These are phyloP conservation scores for Schizochytrium sp. DNA, from an alignment of 108 stramenopile species.

Conservation along the genomic window DNA sequence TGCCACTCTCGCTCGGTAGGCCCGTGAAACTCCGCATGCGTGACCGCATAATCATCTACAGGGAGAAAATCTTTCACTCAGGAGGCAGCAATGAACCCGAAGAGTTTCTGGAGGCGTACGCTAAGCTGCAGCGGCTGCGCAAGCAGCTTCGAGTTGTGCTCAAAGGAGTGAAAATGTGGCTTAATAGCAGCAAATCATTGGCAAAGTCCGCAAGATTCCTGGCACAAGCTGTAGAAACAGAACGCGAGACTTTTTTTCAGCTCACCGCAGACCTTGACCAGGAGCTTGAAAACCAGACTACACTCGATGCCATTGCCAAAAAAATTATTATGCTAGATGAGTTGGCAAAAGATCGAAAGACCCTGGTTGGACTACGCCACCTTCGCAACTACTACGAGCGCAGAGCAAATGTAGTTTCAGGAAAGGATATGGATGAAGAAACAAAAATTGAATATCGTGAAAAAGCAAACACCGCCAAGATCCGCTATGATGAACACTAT, in stretches of 20 bases:
- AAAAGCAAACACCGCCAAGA: conserved; percentile 1
- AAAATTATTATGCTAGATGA: conserved; percentile 25
- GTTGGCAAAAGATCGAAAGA: not conserved
- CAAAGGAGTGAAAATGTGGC: conserved; percentile 43
- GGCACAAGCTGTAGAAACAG: conserved; percentile 48
- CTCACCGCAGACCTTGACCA: conserved; percentile 1
- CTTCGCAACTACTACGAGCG: conserved; percentile 34
- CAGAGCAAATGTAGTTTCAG: conserved; percentile 4
- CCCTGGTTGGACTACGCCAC: conserved; percentile 9
- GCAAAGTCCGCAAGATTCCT: conserved; percentile 40
- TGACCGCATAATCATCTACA: not conserved
- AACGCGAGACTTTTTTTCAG: conserved; percentile 26
- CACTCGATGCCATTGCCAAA: conserved; percentile 16
- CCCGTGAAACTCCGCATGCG: conserved; percentile 1
- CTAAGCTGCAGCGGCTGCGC: conserved; percentile 56
- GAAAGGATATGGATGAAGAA: conserved; percentile 31
- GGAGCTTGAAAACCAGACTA: conserved; percentile 33
- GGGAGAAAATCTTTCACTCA: conserved; percentile 24
- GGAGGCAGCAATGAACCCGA: conserved; percentile 21
- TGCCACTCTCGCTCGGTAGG: not conserved
- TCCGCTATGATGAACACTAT: conserved; percentile 35
- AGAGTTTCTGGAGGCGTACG: conserved; percentile 41
- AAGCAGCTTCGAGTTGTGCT: conserved; percentile 26
- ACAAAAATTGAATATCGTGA: not conserved
- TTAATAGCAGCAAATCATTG: not conserved